These are phyloP conservation scores for Calonectria crousiana DNA, from an alignment of 2,329 filamentous ascomycete species.

Conservation along the genomic window DNA sequence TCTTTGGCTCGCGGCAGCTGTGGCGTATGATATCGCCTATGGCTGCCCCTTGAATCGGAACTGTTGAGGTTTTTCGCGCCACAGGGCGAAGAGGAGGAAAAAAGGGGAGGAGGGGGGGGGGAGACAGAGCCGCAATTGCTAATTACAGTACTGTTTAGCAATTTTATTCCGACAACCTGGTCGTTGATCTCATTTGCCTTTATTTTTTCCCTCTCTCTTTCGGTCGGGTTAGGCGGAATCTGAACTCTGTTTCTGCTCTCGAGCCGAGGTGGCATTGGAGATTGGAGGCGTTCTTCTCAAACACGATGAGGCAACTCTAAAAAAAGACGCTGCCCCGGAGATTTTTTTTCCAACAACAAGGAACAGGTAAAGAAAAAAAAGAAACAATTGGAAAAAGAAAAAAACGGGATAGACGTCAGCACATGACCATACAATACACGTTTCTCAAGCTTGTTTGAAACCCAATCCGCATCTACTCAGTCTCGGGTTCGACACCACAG, in stretches of 20 bases:
- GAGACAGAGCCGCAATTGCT: neutral
- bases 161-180: neutral
- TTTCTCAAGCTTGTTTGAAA: slow-evolving; percentile 1
- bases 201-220: neutral
- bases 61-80: neutral
- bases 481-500: neutral
- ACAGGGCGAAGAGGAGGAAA: neutral
- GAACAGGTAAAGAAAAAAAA: neutral
- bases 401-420: neutral
- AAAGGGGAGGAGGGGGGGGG: neutral
- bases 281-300: slow-evolving; percentile 1
- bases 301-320: slow-evolving; percentile 6
- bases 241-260: neutral
- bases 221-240: neutral
- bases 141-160: neutral
- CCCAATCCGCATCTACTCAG: neutral
- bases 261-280: neutral
- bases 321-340: neutral
- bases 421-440: neutral
- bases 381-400: neutral
- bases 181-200: neutral
- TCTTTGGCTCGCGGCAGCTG: slow-evolving; percentile 8
- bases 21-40: slow-evolving; percentile 3
- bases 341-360: neutral
- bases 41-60: neutral